These are phyloP conservation scores for Cyclotella distinguenda DNA, from an alignment of 108 stramenopile species.

Conservation along the genomic window DNA sequence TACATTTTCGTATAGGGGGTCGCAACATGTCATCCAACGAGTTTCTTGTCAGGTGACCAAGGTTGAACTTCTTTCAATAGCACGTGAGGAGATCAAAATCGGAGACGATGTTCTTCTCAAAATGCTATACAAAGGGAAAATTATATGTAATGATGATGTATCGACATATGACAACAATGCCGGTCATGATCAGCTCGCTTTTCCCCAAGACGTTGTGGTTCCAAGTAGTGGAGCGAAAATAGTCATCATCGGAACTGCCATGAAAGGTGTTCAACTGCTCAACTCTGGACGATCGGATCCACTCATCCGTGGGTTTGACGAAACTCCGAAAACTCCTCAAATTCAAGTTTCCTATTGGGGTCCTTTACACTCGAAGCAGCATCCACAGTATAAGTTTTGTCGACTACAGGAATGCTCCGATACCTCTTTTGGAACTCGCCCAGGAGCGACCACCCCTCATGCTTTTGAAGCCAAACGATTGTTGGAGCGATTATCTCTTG, in stretches of 20 bases:
- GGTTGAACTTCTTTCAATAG: constrained; percentile 15
- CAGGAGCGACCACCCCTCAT: constrained; percentile 59
- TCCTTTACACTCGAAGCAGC: constrained; percentile 15
- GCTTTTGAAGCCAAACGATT: constrained; percentile 65
- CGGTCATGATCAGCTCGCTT: too few species aligned
- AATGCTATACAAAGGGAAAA: constrained; percentile 24
- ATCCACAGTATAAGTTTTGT: constrained; percentile 59
- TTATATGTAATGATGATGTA: constrained; percentile 6
- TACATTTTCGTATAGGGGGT: constrained; percentile 38
- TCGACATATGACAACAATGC: neutral
- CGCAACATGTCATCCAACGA: neutral
- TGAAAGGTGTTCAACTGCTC: constrained; percentile 27
- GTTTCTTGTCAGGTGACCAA: constrained; percentile 12
- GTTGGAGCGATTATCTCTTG: constrained; percentile 59
- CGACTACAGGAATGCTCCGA: constrained; percentile 60
- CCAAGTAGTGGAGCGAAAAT: constrained; percentile 49
- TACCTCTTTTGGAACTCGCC: constrained; percentile 61
- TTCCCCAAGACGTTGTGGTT: constrained; percentile 22
- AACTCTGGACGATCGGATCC: constrained; percentile 67
- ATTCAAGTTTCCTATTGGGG: constrained; percentile 24
- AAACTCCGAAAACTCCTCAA: constrained; percentile 5
- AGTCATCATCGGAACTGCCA: constrained; percentile 59
- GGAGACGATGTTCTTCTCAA: constrained; percentile 20
- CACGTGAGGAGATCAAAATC: constrained; percentile 17
- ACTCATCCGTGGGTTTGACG: constrained; percentile 72